phyloP scores from a whole-genome alignment of 169 alveolate species.

The Besnoitia besnoiti region DNA sequence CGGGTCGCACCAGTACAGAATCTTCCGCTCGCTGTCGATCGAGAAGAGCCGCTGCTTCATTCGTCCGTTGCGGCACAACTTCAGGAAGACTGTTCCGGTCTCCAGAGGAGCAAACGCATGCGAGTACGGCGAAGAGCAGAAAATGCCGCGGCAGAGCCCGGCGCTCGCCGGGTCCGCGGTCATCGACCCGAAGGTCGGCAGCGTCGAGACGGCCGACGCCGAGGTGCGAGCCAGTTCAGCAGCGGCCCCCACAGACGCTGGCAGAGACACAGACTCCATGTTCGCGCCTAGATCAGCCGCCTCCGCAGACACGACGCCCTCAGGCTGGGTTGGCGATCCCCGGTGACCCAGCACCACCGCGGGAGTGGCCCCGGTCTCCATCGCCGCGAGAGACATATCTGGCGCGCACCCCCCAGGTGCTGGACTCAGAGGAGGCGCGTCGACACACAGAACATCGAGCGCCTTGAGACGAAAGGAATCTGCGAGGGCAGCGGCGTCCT shows the following conservation, averaged over 20 bases:
- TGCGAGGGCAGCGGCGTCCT: too few relatives aligned
- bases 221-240: not conserved
- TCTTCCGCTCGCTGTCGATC: slow-evolving; percentile 4
- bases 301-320: not conserved
- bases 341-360: not conserved
- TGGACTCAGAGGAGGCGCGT: too few relatives aligned
- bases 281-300: not conserved
- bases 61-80: slow-evolving; percentile 62
- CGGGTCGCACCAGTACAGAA: slow-evolving; percentile 49
- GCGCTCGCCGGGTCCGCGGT: not conserved
- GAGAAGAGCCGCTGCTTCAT: slow-evolving; percentile 53
- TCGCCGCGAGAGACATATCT: too few relatives aligned
- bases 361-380: too few relatives aligned
- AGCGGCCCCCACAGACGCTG: not conserved
- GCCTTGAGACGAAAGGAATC: too few relatives aligned
- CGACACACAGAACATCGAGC: too few relatives aligned
- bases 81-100: slow-evolving; percentile 48
- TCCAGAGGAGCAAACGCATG: not conserved
- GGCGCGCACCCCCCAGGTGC: too few relatives aligned
- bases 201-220: too few relatives aligned
- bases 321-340: not conserved
- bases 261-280: not conserved
- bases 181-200: not conserved
- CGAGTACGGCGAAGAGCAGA: not conserved
- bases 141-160: not conserved